Conservation (phyloP, 2,329 filamentous ascomycete species). For the Acrocalymma vagum region DNA sequence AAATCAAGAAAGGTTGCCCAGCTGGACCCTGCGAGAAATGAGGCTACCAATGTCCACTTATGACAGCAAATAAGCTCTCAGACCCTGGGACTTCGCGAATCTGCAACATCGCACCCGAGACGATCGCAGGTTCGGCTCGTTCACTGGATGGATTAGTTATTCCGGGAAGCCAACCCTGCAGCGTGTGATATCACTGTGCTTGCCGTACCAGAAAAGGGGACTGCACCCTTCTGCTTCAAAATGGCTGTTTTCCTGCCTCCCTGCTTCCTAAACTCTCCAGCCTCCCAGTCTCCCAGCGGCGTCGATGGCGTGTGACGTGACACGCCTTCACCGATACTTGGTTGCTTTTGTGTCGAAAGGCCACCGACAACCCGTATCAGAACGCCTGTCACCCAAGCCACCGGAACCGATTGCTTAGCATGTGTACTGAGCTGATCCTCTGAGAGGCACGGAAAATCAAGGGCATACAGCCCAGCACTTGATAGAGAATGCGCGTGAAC, state of each 20-base stretch:
- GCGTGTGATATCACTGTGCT: slow-evolving; percentile 6
- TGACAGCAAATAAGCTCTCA: no score
- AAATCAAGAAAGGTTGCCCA: no score
- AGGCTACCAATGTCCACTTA: no score
- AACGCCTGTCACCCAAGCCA: slow-evolving; percentile 23
- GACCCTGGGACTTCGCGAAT: slow-evolving; percentile 7
- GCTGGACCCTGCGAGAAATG: no score
- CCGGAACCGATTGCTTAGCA: slow-evolving; percentile 19
- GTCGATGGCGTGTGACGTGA: slow-evolving; percentile 18
- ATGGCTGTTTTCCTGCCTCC: no score
- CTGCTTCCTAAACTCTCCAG: no score
- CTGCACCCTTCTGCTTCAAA: slow-evolving; percentile 1
- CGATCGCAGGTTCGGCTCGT: background rate
- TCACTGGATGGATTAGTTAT: no score
- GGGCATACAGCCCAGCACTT: no score
- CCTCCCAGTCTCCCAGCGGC: no score
- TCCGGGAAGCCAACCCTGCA: slow-evolving; percentile 1
- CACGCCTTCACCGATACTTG: slow-evolving; percentile 9
- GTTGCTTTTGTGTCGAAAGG: slow-evolving; percentile 12
- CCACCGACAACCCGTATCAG: slow-evolving; percentile 7
- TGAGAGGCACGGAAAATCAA: no score
- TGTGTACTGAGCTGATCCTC: slow-evolving; percentile 1
- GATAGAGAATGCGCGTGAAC: no score
- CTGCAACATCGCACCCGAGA: slow-evolving; percentile 9
- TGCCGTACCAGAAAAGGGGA: background rate